Percentiles rank a stretch among this genome's conserved stretches.
phyloP scores from a whole-genome alignment of 306 rosid species.

The Mucuna pruriens region DNA sequence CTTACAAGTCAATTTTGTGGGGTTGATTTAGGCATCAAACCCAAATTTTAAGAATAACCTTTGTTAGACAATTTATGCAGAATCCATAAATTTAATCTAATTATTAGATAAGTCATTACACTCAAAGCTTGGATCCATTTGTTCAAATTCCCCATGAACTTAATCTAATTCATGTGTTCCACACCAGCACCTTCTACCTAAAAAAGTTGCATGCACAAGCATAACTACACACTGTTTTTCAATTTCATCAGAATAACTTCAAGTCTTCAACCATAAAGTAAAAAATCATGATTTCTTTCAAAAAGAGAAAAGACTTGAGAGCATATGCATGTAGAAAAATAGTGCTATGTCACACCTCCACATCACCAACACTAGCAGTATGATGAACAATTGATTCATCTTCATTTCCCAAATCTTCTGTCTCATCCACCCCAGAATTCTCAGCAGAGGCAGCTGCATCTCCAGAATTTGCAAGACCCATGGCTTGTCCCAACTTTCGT shows the following conservation, averaged over 20 bases:
- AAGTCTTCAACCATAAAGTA: constrained; percentile 27
- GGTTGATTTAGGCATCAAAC: no score
- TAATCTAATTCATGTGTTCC: background rate
- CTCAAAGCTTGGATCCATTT: background rate
- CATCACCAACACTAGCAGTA: constrained; percentile 97
- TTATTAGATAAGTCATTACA: constrained; percentile 19
- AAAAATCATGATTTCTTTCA: background rate
- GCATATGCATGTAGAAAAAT: background rate
- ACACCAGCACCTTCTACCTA: constrained; percentile 19
- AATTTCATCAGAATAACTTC: constrained; percentile 12
- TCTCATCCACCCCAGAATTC: constrained; percentile 68
- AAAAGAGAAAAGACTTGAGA: constrained; percentile 23
- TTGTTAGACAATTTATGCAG: constrained; percentile 3
- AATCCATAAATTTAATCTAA: background rate
- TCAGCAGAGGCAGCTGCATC: constrained; percentile 75
- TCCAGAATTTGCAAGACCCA: constrained; percentile 75
- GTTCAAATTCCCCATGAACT: constrained; percentile 23
- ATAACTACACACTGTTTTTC: constrained; percentile 8
- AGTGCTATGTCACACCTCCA: constrained; percentile 59
- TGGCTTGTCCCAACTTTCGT: constrained; percentile 84
- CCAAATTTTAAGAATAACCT: no score
- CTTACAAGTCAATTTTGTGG: no score
- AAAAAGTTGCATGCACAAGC: background rate
- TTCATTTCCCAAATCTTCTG: constrained; percentile 83
- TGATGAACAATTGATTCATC: constrained; percentile 96